Evolutionary conservation across 805 yeast species (phyloP), one percentile per base, ranked within the genome.

Genomic region (Tetrapisispora fleetii): DNA sequence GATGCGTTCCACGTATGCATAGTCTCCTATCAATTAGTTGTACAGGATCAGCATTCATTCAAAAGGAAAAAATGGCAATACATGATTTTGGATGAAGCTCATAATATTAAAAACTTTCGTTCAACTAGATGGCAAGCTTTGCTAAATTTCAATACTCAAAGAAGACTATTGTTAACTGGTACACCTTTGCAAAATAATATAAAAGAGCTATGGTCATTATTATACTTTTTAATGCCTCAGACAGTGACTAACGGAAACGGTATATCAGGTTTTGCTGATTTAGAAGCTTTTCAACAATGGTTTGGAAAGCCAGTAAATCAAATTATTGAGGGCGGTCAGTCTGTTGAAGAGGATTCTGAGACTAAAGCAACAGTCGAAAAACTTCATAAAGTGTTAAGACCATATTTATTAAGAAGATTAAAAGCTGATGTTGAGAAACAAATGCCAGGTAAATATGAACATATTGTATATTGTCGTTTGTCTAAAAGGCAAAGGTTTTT

Each of bases 401-500:
- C 99, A 0, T 93, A 91, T 59, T 70, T 93, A 37, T 70, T 93
- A 51, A 80, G 99, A 64, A 80, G 99, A 54, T 75, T 93, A 60
- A 93, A 93, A 63, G 88, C 86, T 19, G 99, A 93, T 67, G 99
- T 93, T 14, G 99, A 93, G 59, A 89, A 91, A 60, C 99, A 93
- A 67, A 93, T 93, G 99, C 99, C 99, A 1, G 96, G 85, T 0
- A 93, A 93, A 61, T 86, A 89, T 64, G 99, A 93, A 64, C 99
- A 93, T 64, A 82, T 93, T 50, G 81, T 93, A 6, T 87, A 85
- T 62, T 95, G 99, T 69, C 78, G 95, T 27, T 69, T 93, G 41
- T 89, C 97, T 1, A 89, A 93, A 58, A 77, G 99, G 54, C 99
- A 93, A 63, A 70, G 98, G 51, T 85, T 79, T 58, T 67, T 93